Base-by-base conservation (phyloP, 2,329 filamentous ascomycete genomes). In the Gyromitra esculenta region DNA sequence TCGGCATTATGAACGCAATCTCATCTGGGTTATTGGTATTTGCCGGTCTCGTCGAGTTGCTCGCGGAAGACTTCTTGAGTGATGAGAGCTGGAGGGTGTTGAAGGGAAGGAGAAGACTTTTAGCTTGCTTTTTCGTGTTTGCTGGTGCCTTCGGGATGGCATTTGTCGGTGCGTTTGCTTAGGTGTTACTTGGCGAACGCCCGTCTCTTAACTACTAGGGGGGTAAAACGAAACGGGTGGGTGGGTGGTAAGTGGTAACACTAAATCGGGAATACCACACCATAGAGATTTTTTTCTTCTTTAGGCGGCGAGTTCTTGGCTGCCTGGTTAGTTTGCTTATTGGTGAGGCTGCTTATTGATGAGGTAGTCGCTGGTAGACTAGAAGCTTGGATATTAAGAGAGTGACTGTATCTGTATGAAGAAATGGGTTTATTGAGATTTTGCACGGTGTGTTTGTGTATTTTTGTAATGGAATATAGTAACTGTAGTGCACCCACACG, bases 1-100 rank as follows among this genome's bases (percentile, higher is more conserved):
- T 96, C 5, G 93, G 93, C 6, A 89, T 94, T 82, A 96, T 95
- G 87, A 96, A 97, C 81, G 92, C 92, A 50, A 91, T 96, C 66
- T 94, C 91, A 8, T 91, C 91, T 65, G 93, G 93, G 0, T 85
- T 97, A 65, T 84, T 97, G 37, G 85, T 96, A 2, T 96, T 95
- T 82, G 93, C 93, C 0, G 92, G 92, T 0, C 85, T 97, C 56
- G 93, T 96, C 2, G 92, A 97, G 84, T 86, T 97, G 21, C 86
- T 97, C 60, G 91, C 92, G 0, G 93, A 96, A 83, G 93, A 97
- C 81, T 96, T 91, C 83, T 83, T 91, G 25, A 90, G 88, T 0
- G 87, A 89, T 65, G 87, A 89, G 80, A 81, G 80, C 59, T 81
- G 79, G 79, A 74, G 52, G 8, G 78, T 79, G 25, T 84, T 93